These are phyloP conservation scores for Otatea glauca DNA, from an alignment of 176 grass and related monocot genomes.

Conservation along the genomic window DNA sequence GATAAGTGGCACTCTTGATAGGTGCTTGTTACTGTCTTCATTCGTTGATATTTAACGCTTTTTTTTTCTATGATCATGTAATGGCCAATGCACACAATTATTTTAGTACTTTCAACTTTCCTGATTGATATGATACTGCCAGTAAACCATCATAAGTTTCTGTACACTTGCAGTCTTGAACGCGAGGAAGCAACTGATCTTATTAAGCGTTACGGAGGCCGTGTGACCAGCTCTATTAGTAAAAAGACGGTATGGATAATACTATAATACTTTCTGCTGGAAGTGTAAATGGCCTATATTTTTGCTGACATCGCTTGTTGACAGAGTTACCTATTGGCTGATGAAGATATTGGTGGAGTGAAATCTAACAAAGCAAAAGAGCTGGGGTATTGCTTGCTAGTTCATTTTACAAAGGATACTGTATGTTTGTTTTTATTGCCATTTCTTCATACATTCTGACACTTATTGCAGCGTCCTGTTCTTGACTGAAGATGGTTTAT, in stretches of 20 bases:
- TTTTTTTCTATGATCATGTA: conserved; percentile 21
- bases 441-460: conserved; percentile 40
- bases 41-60: conserved; percentile 5
- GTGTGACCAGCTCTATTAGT: conserved; percentile 88
- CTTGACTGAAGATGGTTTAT: conserved; percentile 94
- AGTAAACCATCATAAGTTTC: conserved; percentile 25
- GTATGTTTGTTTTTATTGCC: background rate
- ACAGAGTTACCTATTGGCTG: conserved; percentile 91
- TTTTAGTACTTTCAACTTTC: background rate
- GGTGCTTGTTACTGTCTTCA: conserved; percentile 52
- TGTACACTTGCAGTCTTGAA: conserved; percentile 73
- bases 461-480: conserved; percentile 69
- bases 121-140: background rate
- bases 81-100: conserved; percentile 21
- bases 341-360: conserved; percentile 92
- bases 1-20: conserved; percentile 97
- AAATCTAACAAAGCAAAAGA: conserved; percentile 97
- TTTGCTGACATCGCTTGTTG: conserved; percentile 40
- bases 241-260: conserved; percentile 83
- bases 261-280: conserved; percentile 14
- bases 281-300: conserved; percentile 31
- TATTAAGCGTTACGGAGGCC: conserved; percentile 94
- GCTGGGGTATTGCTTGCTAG: conserved; percentile 63
- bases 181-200: conserved; percentile 93
- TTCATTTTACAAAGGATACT: conserved; percentile 20